These are phyloP conservation scores for Solanum pinnatisectum DNA, from an alignment of 257 asterid species.

Conservation along the genomic window DNA sequence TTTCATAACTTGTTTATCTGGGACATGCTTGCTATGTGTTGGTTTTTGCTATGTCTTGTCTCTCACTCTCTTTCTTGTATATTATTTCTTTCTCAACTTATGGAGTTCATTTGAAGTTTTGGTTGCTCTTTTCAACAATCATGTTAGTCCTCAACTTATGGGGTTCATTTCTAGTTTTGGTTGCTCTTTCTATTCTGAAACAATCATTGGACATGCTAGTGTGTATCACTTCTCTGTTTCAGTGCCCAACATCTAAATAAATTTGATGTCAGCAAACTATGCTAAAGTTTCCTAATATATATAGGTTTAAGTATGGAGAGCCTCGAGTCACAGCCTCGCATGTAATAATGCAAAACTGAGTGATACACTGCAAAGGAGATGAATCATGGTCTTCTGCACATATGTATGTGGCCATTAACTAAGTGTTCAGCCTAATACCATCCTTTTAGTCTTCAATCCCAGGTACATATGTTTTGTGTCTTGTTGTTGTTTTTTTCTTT, in stretches of 20 bases:
- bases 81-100: background rate
- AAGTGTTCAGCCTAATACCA: background rate
- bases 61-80: background rate
- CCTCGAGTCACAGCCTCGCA: background rate
- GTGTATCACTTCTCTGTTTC: background rate
- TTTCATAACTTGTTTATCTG: background rate
- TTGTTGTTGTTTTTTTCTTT: background rate
- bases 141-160: background rate
- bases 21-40: background rate
- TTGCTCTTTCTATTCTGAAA: background rate
- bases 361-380: background rate
- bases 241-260: background rate
- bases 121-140: background rate
- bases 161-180: background rate
- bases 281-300: background rate
- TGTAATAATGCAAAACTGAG: background rate
- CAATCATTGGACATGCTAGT: background rate
- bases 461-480: background rate
- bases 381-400: background rate
- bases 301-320: background rate
- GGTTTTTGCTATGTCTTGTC: background rate
- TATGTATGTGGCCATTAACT: background rate
- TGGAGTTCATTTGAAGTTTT: background rate
- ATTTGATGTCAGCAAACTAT: background rate
- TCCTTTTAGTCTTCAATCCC: background rate